Evolutionary conservation across 441 rosid species (phyloP), one percentile per base, ranked within the genome.

Genomic region (Populus hybrid): DNA sequence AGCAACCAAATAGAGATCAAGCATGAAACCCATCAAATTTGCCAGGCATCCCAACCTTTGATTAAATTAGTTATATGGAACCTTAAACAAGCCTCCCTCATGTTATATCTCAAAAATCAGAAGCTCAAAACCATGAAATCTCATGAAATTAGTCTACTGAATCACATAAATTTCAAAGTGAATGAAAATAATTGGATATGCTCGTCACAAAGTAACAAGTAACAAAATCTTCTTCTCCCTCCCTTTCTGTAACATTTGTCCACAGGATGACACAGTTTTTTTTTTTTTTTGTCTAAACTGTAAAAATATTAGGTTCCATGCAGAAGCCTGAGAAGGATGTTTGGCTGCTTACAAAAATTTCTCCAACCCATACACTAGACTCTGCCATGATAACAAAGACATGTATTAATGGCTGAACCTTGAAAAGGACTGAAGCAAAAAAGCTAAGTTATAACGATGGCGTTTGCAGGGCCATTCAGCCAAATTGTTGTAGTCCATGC

Each of bases 281-380:
- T 70, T 70, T 73, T 42, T 14, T 71, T 73, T 70, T 73, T 70
- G 42, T 68, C 61, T 36, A 21, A 32, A 73, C 64, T 12, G 40
- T 16, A 32, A 46, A 34, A 61, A 76, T 73, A 67, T n/a, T 32
- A 38, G 57, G 30, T 70, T 21, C n/a, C 10, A n/a, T 40, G 73
- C 35, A 30, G 65, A 42, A 34, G 69, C 73, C 76, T 23, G 18
- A 14, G 57, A 69, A 68, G 72, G 78, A 66, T 73, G 35, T 21
- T 24, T 73, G 54, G 35, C 74, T 68, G 79, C 78, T 88, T 87
- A 92, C 83, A 93, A 73, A 81, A 95, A 86, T 75, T 93, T 92
- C 90, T 95, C 97, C 82, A 95, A 84, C 82, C 98, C 98, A 80
- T 91, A 91, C 66, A 92, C 91, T 87, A 93, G 81, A 84, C 90